Evolutionary conservation across 2,329 filamentous ascomycete genomes (phyloP).

Genomic region (Annulohypoxylon truncatum): DNA sequence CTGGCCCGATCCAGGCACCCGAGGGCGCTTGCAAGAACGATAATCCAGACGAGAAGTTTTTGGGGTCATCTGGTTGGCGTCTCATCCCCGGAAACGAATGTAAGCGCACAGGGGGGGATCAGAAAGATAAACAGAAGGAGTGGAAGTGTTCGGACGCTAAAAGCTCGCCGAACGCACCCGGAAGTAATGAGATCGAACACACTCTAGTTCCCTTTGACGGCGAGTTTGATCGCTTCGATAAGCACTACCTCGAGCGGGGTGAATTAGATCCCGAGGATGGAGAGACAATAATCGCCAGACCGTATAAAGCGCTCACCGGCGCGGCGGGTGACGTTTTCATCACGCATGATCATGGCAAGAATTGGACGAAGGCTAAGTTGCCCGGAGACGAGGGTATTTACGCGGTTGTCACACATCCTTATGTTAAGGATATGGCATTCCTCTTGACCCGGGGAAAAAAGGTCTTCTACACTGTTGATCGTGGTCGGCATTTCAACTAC

Average conservation of each 20-base stretch:
- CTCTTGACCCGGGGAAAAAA: conserved; percentile 77
- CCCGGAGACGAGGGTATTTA: conserved; percentile 77
- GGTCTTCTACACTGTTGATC: conserved; percentile 85
- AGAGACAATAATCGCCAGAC: conserved; percentile 75
- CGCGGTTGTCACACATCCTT: conserved; percentile 79
- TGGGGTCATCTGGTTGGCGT: conserved; percentile 89
- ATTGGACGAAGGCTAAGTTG: conserved; percentile 73
- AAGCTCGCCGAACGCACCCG: conserved; percentile 61
- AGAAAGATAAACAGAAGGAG: conserved; percentile 79
- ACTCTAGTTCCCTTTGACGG: conserved; percentile 73
- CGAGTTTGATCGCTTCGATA: conserved; percentile 62
- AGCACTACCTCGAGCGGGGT: conserved; percentile 82
- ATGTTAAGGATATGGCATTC: conserved; percentile 87
- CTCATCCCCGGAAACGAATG: conserved; percentile 88
- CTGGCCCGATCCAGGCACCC: conserved; percentile 72
- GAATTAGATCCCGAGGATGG: conserved; percentile 72
- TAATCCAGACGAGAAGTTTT: conserved; percentile 77
- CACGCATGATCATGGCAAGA: conserved; percentile 88
- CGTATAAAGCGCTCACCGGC: conserved; percentile 61
- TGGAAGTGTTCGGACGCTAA: conserved; percentile 77
- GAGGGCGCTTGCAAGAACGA: conserved; percentile 76
- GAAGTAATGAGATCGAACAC: conserved; percentile 73
- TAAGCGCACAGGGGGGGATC: conserved; percentile 67
- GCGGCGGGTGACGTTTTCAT: conserved; percentile 72
- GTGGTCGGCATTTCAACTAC: conserved; percentile 76